Base-by-base conservation (phyloP, 441 rosid genomes). In the Populus hybrid region DNA sequence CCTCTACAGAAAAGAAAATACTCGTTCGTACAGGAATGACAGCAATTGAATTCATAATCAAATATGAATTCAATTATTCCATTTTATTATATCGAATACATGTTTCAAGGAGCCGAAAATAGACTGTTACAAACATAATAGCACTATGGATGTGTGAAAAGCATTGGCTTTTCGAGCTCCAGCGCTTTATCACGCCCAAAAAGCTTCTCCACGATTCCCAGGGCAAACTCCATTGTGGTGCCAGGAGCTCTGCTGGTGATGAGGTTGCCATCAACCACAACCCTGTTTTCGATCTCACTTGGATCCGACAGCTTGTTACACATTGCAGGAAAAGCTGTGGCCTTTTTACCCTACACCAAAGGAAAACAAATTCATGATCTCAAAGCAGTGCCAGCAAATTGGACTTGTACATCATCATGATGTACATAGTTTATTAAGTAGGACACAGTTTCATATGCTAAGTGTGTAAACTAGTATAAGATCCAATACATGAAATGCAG, bases 211-310 rank as follows among this genome's bases (percentile, higher is more conserved):
- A 93, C 95, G 6, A 92, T 93, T 9, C 88, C 94, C 59, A 95
- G 82, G 10, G 91, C 92, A 79, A 95, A 95, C 87, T 93, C 98
- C 89, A 91, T 79, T 7, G 98, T 70, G 14, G 98, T 90, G 78
- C 99, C 97, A 2, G 99, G 98, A 2, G 94, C 96, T 78, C 92
- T 87, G 83, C 98, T 95, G 42, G 97, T 95, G 63, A 95, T 83
- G 76, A 93, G 98, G 85, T 92, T 95, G 68, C 99, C 98, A 69
- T 93, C 99, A 16, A 95, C 90, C 73, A 95, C 87, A 42, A 95
- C 96, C 79, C 97, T 85, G 85, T 92, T 90, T 23, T 90, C 92
- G 6, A 81, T 84, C 83, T 89, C 90, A 75, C 94, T 91, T 83
- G 80, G 83, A 82, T 91, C 98, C 0, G 94, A 88, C 73, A 93